These are phyloP conservation scores for Rhamnella rubrinervis DNA, from an alignment of 331 rosid genomes.

Conservation along the genomic window DNA sequence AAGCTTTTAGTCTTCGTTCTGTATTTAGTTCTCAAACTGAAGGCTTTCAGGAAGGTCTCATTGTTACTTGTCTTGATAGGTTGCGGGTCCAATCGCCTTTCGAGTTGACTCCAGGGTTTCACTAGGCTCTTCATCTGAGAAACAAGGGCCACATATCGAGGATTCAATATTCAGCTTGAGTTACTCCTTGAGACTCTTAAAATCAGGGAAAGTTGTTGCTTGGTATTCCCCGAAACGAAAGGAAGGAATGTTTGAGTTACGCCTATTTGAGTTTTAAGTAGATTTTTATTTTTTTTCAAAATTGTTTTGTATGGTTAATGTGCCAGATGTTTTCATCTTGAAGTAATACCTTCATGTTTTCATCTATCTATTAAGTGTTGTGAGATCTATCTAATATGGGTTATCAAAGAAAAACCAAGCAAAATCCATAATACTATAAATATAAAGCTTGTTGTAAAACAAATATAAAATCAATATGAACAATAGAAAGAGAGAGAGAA, in stretches of 20 bases:
- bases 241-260: slow-evolving; percentile 91
- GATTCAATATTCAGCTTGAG: slow-evolving; percentile 79
- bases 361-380: too few species aligned
- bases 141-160: slow-evolving; percentile 51
- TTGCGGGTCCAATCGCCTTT: slow-evolving; percentile 67
- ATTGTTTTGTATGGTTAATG: slow-evolving; percentile 2
- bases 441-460: too few species aligned
- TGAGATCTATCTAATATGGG: too few species aligned
- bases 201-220: slow-evolving; percentile 77
- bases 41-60: background rate
- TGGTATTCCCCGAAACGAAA: slow-evolving; percentile 90
- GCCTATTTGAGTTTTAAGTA: slow-evolving; percentile 62
- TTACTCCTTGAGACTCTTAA: slow-evolving; percentile 58
- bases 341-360: too few species aligned
- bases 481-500: too few species aligned
- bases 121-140: slow-evolving; percentile 42
- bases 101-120: slow-evolving; percentile 65
- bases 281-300: background rate
- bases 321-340: too few species aligned
- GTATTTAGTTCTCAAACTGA: background rate
- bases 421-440: too few species aligned
- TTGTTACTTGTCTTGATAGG: slow-evolving; percentile 33
- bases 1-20: background rate
- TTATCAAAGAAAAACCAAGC: too few species aligned
- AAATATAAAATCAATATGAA: too few species aligned